Conservation (phyloP, 2,329 filamentous ascomycete species). For the Bipolaris cookei region DNA sequence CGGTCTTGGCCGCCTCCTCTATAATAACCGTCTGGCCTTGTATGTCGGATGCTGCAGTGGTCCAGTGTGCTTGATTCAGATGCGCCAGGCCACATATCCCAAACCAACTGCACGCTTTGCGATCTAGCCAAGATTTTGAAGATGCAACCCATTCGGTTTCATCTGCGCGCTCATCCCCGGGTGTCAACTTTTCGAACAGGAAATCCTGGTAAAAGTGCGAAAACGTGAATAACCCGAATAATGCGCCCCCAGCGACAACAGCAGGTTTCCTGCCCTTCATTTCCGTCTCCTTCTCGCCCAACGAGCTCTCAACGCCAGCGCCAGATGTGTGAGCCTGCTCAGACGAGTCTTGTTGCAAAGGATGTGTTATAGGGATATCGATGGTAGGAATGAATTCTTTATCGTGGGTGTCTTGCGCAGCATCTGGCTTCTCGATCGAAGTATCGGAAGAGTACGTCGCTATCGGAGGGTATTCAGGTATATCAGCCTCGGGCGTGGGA, state of each 20-base stretch:
- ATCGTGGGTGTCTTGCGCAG: conserved; percentile 41
- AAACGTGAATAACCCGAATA: conserved; percentile 46
- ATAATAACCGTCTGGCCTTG: conserved; percentile 21
- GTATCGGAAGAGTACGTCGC: conserved; percentile 25
- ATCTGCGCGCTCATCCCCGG: conserved; percentile 42
- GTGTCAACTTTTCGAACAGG: conserved; percentile 42
- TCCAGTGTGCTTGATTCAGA: conserved; percentile 60
- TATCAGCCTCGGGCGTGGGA: conserved; percentile 29
- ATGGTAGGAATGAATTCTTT: conserved; percentile 31
- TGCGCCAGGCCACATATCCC: conserved; percentile 80
- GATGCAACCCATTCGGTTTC: conserved; percentile 47
- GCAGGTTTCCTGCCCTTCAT: conserved; percentile 48
- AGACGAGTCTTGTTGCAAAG: conserved; percentile 31
- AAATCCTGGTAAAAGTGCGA: conserved; percentile 47
- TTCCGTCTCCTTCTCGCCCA: conserved; percentile 30
- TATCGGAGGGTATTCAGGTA: conserved; percentile 36
- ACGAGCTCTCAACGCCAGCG: conserved; percentile 21
- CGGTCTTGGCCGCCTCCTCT: conserved; percentile 22
- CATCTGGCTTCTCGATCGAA: conserved; percentile 19
- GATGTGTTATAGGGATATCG: conserved; percentile 36
- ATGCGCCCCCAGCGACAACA: conserved; percentile 43
- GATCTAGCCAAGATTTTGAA: conserved; percentile 49
- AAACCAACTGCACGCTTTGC: conserved; percentile 73
- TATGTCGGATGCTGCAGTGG: conserved; percentile 36
- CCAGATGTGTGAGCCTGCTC: conserved; percentile 25